A percentile compares a stretch with the other conserved stretches of the same genome.
Evolutionary conservation across 805 yeast genomes (phyloP).

Genomic region (Kazachstania psychrophila): DNA sequence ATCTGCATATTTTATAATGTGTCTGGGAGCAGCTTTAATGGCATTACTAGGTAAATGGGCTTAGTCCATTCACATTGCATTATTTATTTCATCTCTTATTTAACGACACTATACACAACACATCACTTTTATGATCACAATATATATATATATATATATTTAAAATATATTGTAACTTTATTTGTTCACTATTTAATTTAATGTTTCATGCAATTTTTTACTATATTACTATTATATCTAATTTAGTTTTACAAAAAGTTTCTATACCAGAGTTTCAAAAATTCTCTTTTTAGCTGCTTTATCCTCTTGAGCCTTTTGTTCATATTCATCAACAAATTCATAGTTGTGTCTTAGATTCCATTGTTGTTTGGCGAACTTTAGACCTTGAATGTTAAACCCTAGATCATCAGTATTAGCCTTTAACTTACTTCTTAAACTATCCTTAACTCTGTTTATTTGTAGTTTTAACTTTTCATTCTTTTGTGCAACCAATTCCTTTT

Average conservation of each 20-base stretch:
- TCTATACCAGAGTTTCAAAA: slow-evolving; percentile 43
- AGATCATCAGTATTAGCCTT: slow-evolving; percentile 45
- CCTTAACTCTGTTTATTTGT: slow-evolving; percentile 55
- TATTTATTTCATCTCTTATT: not conserved
- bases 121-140: not conserved
- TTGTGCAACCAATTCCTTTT: slow-evolving; percentile 68
- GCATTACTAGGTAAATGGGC: slow-evolving; percentile 75
- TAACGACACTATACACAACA: not conserved
- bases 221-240: not conserved
- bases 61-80: slow-evolving; percentile 17
- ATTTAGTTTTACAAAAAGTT: not conserved
- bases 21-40: slow-evolving; percentile 67
- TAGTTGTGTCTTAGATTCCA: slow-evolving; percentile 71
- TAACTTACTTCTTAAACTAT: slow-evolving; percentile 50
- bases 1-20: slow-evolving; percentile 35
- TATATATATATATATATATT: not conserved
- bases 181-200: not conserved
- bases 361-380: slow-evolving; percentile 60
- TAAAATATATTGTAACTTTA: not conserved
- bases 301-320: slow-evolving; percentile 44
- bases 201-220: not conserved
- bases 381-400: slow-evolving; percentile 80
- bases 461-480: slow-evolving; percentile 54
- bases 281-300: slow-evolving; percentile 61
- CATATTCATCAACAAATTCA: slow-evolving; percentile 63